Conservation (phyloP, 2,329 filamentous ascomycete genomes). For the Neoarthrinium moseri region DNA sequence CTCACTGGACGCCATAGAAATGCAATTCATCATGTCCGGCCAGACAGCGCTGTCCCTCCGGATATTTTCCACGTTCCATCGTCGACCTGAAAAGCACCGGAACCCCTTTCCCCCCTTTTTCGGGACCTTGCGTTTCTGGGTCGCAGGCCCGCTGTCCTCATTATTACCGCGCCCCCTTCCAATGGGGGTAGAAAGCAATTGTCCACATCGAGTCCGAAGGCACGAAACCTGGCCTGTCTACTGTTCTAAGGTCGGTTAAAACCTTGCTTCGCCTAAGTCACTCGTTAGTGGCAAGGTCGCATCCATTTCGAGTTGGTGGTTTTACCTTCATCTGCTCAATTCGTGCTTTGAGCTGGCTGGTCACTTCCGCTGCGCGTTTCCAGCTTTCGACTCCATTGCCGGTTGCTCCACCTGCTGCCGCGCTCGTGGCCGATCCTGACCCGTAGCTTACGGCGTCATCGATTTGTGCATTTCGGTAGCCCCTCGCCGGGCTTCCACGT, state of each 20-base stretch:
- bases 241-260: slow-evolving; percentile 40
- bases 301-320: neutral
- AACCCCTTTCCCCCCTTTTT: neutral
- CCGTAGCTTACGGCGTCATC: slow-evolving; percentile 20
- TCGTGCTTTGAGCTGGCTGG: slow-evolving; percentile 91
- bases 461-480: slow-evolving; percentile 41
- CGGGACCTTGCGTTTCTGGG: too few relatives aligned
- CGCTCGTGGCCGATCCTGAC: slow-evolving; percentile 17
- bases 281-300: slow-evolving; percentile 13
- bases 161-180: too few relatives aligned
- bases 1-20: slow-evolving; percentile 2
- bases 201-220: neutral
- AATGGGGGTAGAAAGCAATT: neutral
- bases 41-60: slow-evolving; percentile 3
- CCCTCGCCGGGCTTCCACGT: slow-evolving; percentile 57
- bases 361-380: slow-evolving; percentile 96
- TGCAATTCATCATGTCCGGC: slow-evolving; percentile 5
- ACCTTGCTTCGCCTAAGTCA: slow-evolving; percentile 47
- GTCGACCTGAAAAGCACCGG: neutral
- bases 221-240: neutral
- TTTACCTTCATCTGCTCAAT: slow-evolving; percentile 96
- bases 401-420: slow-evolving; percentile 13
- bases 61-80: slow-evolving; percentile 2
- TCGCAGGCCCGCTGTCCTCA: too few relatives aligned
- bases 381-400: slow-evolving; percentile 79